These are phyloP conservation scores for Simmondsia chinensis DNA, from an alignment of 148 eudicot species.

Conservation along the genomic window DNA sequence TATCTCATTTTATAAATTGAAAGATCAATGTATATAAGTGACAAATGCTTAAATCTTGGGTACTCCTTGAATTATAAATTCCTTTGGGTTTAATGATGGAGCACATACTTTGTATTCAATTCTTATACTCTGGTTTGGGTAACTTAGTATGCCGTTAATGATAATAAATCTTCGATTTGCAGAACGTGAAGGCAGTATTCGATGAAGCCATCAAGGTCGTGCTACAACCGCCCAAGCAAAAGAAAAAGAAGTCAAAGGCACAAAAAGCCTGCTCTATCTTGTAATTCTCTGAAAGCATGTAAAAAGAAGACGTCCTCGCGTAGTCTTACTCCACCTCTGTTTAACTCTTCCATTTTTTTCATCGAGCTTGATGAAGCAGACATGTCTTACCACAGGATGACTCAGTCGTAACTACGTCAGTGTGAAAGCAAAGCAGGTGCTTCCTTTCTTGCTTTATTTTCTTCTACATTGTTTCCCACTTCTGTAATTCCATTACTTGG, in stretches of 20 bases:
- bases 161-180: slow-evolving; percentile 4
- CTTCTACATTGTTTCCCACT: slow-evolving; percentile 29
- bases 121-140: too few relatives aligned
- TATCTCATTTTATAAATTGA: too few relatives aligned
- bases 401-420: slow-evolving; percentile 20
- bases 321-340: slow-evolving; percentile 7
- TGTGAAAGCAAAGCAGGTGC: slow-evolving; percentile 31
- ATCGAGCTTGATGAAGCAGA: slow-evolving; percentile 41
- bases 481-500: slow-evolving; percentile 20
- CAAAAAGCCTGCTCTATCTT: slow-evolving; percentile 91
- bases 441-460: slow-evolving; percentile 21
- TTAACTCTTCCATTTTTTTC: slow-evolving; percentile 11
- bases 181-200: slow-evolving; percentile 90
- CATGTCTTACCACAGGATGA: slow-evolving; percentile 24
- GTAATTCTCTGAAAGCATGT: slow-evolving; percentile 43
- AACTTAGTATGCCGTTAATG: too few relatives aligned
- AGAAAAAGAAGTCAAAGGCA: slow-evolving; percentile 88
- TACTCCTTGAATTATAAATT: too few relatives aligned
- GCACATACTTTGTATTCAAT: too few relatives aligned
- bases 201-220: slow-evolving; percentile 97
- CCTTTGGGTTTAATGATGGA: too few relatives aligned
- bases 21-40: too few relatives aligned
- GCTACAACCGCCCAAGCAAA: slow-evolving; percentile 85
- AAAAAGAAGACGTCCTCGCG: slow-evolving; percentile 21
- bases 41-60: too few relatives aligned